Conservation (phyloP, 2,329 filamentous ascomycete species). For the Monosporascus sp. region DNA sequence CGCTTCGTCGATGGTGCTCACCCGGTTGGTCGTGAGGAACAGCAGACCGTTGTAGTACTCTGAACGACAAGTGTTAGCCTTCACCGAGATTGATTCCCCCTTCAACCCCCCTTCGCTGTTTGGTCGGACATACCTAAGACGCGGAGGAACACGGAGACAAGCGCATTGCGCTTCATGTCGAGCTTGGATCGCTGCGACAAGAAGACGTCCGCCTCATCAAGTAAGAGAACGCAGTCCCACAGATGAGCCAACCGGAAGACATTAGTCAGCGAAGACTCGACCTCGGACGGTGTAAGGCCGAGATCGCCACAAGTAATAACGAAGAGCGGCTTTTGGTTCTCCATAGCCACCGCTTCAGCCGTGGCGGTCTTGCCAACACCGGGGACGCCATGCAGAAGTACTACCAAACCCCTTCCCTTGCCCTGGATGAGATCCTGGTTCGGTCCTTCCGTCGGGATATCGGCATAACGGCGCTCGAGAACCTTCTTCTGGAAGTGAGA, state of each 20-base stretch:
- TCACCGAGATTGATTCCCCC: too few relatives aligned
- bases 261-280: constrained; percentile 35
- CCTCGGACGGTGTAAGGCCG: constrained; percentile 33
- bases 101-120: too few relatives aligned
- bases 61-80: too few relatives aligned
- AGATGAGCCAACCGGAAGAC: constrained; percentile 36
- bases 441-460: constrained; percentile 19
- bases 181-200: constrained; percentile 21
- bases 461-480: constrained; percentile 27
- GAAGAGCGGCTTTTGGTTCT: constrained; percentile 38
- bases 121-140: constrained; percentile 15
- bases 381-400: constrained; percentile 41
- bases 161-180: constrained; percentile 29
- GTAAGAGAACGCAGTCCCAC: constrained; percentile 24
- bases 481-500: constrained; percentile 36
- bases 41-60: constrained; percentile 33
- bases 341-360: constrained; percentile 36
- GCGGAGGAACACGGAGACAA: constrained; percentile 33
- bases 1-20: constrained; percentile 37
- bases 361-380: constrained; percentile 46
- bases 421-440: constrained; percentile 38
- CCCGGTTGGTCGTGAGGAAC: constrained; percentile 39
- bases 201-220: constrained; percentile 25
- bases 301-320: constrained; percentile 45
- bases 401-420: constrained; percentile 38